Conservation (phyloP, 495 filamentous ascomycete species). For the Neurospora sp. region DNA sequence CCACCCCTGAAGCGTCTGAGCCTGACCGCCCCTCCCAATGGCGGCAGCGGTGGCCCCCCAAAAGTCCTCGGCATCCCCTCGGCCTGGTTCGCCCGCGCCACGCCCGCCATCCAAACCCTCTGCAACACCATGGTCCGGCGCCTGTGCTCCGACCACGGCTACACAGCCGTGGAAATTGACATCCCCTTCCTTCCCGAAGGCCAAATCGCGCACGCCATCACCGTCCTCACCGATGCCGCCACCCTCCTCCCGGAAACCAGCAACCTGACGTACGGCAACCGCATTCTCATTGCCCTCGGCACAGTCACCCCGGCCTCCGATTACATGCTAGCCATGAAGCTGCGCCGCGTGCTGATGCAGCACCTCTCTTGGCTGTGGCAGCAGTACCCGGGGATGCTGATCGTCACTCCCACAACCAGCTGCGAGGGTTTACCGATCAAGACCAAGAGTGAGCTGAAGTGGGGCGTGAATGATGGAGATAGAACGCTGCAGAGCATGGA, state of each 20-base stretch:
- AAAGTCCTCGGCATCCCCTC: constrained; percentile 56
- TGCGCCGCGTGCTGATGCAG: constrained; percentile 66
- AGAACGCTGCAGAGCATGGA: constrained; percentile 65
- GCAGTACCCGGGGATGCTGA: constrained; percentile 60
- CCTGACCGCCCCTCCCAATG: background rate
- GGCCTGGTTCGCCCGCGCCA: constrained; percentile 60
- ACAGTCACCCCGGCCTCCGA: constrained; percentile 53
- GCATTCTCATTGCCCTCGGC: constrained; percentile 57
- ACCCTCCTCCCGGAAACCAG: constrained; percentile 20
- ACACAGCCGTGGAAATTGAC: constrained; percentile 53
- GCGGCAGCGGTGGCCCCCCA: background rate
- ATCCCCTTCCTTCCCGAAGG: constrained; percentile 68
- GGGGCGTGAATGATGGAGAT: constrained; percentile 62
- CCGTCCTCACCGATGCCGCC: constrained; percentile 64
- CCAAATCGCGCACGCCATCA: constrained; percentile 67
- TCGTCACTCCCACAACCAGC: constrained; percentile 66
- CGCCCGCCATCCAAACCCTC: constrained; percentile 46
- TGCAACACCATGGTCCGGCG: constrained; percentile 49
- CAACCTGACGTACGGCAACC: constrained; percentile 54
- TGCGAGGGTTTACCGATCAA: constrained; percentile 58
- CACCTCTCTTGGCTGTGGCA: constrained; percentile 63
- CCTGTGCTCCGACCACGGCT: constrained; percentile 45
- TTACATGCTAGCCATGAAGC: constrained; percentile 63
- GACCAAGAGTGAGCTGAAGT: constrained; percentile 41
- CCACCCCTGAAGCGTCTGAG: constrained; percentile 18